Percentiles rank a stretch among this genome's conserved stretches.
Conservation (phyloP, 768 basidiomycete genomes). For the Phanerodontia chrysosporium region DNA sequence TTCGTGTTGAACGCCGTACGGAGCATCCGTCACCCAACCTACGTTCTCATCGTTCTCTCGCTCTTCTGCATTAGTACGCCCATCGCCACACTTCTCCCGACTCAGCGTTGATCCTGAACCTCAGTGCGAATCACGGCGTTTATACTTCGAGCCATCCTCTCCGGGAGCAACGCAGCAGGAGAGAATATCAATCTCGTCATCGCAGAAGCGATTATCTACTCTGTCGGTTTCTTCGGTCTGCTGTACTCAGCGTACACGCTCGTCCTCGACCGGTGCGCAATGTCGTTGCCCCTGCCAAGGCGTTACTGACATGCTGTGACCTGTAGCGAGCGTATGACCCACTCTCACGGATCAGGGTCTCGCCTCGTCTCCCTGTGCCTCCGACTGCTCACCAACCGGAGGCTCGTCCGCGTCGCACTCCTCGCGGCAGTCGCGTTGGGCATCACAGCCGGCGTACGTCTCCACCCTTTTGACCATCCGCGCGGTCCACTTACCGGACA, state of each 20-base stretch:
- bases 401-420: constrained; percentile 16
- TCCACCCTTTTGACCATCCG: background rate
- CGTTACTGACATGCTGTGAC: background rate
- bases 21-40: constrained; percentile 18
- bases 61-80: constrained; percentile 28
- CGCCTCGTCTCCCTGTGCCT: constrained; percentile 1
- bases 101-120: background rate
- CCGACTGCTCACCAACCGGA: constrained; percentile 9
- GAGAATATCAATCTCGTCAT: constrained; percentile 23
- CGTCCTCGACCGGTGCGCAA: constrained; percentile 28
- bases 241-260: constrained; percentile 31
- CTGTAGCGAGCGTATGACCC: background rate
- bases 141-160: constrained; percentile 25
- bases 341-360: background rate
- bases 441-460: constrained; percentile 12
- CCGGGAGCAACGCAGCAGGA: constrained; percentile 20
- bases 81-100: background rate
- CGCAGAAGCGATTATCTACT: constrained; percentile 29
- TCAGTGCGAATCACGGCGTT: constrained; percentile 29
- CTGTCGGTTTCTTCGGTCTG: constrained; percentile 32
- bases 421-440: constrained; percentile 15
- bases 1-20: constrained; percentile 19
- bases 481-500: no score
- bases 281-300: background rate
- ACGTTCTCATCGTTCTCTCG: constrained; percentile 21